These are phyloP conservation scores for Aspergillus brunneoviolaceus DNA, from an alignment of 2,329 filamentous ascomycete species.

Conservation along the genomic window DNA sequence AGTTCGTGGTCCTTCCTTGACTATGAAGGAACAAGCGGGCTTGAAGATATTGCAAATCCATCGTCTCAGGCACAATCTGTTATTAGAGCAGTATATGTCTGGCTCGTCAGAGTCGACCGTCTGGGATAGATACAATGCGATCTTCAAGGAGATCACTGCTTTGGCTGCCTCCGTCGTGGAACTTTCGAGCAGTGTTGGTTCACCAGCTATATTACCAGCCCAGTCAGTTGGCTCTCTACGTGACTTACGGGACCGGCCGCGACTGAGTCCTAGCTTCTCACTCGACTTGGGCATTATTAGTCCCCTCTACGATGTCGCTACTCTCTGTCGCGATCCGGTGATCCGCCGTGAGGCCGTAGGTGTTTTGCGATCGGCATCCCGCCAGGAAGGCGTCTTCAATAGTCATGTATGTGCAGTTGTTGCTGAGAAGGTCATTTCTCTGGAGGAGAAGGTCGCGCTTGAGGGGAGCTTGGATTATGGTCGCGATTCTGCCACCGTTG, in stretches of 20 bases:
- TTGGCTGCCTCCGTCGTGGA: constrained; percentile 27
- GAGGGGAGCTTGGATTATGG: background rate
- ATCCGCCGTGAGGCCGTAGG: constrained; percentile 29
- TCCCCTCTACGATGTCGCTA: constrained; percentile 26
- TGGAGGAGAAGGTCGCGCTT: constrained; percentile 19
- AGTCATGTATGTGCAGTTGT: constrained; percentile 20
- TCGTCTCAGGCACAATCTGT: constrained; percentile 3
- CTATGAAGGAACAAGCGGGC: constrained; percentile 5
- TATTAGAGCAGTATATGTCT: constrained; percentile 11
- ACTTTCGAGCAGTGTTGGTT: background rate
- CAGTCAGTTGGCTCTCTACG: background rate
- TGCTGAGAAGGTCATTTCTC: constrained; percentile 23
- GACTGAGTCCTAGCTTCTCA: constrained; percentile 20
- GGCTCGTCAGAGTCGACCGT: constrained; percentile 16
- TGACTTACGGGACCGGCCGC: too few relatives aligned
- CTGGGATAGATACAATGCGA: constrained; percentile 25
- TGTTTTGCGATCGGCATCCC: constrained; percentile 21
- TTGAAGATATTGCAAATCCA: constrained; percentile 9
- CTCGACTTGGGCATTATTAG: constrained; percentile 32
- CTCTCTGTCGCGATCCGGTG: constrained; percentile 30
- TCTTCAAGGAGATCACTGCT: constrained; percentile 26
- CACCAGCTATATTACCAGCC: constrained; percentile 1
- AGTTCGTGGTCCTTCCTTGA: background rate
- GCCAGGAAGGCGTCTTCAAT: constrained; percentile 26
- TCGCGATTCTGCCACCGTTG: background rate